Evolutionary conservation across 768 basidiomycete genomes (phyloP).

Genomic region (Boletellus sp.): DNA sequence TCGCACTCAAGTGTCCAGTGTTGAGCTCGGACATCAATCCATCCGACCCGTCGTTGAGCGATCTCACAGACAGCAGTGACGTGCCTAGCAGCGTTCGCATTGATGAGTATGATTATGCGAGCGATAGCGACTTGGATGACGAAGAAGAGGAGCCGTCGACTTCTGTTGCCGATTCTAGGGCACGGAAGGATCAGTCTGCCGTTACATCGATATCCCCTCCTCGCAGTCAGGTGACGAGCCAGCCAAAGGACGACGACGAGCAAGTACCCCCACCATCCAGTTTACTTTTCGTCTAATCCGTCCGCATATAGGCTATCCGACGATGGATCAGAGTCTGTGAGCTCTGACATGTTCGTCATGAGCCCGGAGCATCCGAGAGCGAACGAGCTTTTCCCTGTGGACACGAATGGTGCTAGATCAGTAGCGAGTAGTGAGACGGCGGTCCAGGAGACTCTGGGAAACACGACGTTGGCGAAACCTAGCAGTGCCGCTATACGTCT

Average conservation of each 20-base stretch:
- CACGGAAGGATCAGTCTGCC: not conserved
- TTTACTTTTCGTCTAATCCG: not conserved
- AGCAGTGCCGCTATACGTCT: constrained; percentile 6
- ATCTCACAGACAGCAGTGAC: constrained; percentile 11
- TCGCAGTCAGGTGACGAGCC: no score
- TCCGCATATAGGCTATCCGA: constrained; percentile 7
- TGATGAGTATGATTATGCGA: constrained; percentile 30
- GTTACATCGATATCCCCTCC: not conserved
- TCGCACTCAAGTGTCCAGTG: constrained; percentile 10
- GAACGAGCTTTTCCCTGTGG: not conserved
- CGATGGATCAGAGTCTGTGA: constrained; percentile 8
- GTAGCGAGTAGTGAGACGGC: constrained; percentile 7
- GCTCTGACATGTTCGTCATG: constrained; percentile 19
- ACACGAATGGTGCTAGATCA: not conserved
- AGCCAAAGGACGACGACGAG: constrained; percentile 9
- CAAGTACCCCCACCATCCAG: not conserved
- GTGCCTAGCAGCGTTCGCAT: constrained; percentile 6
- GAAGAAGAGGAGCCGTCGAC: no score
- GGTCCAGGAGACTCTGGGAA: not conserved
- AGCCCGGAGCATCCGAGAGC: constrained; percentile 8
- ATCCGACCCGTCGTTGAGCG: constrained; percentile 10
- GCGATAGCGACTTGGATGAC: constrained; percentile 36
- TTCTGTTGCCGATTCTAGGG: not conserved
- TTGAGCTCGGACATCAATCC: constrained; percentile 7
- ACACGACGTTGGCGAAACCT: not conserved